A percentile compares a stretch with the other conserved stretches of the same genome.
Evolutionary conservation across 108 stramenopile species (phyloP).

Genomic region (Fistulifera solaris): DNA sequence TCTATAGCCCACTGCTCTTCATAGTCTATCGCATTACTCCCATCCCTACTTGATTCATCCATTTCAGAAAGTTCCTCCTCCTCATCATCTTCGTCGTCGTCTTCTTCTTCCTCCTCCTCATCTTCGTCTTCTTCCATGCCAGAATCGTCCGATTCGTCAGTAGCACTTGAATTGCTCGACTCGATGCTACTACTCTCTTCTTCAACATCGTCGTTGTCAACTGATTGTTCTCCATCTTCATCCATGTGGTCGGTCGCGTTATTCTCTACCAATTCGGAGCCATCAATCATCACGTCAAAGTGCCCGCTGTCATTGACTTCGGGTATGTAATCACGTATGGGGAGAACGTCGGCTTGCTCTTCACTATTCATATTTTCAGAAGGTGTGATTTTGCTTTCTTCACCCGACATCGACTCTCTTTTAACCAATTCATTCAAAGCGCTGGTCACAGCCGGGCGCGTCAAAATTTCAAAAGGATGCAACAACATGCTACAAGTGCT

Average conservation of each 20-base stretch:
- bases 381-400: constrained; percentile 8
- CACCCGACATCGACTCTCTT: constrained; percentile 44
- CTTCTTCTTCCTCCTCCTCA: constrained; percentile 37
- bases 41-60: constrained; percentile 17
- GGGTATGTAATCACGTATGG: constrained; percentile 13
- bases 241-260: background rate
- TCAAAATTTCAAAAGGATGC: constrained; percentile 82
- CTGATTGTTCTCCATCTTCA: constrained; percentile 7
- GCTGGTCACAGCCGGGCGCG: constrained; percentile 49
- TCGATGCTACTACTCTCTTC: constrained; percentile 6
- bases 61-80: constrained; percentile 34
- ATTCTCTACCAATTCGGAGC: too few relatives aligned
- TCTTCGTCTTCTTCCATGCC: constrained; percentile 33
- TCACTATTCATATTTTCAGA: background rate
- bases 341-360: constrained; percentile 5
- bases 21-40: constrained; percentile 26
- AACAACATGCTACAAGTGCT: constrained; percentile 48
- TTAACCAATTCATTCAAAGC: constrained; percentile 43
- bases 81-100: constrained; percentile 26
- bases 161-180: constrained; percentile 7
- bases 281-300: too few relatives aligned
- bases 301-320: too few relatives aligned
- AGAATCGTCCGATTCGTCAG: constrained; percentile 18
- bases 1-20: constrained; percentile 41
- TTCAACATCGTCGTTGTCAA: constrained; percentile 13